Conservation (phyloP, 495 filamentous ascomycete genomes). For the Neurospora tetrasperma region DNA sequence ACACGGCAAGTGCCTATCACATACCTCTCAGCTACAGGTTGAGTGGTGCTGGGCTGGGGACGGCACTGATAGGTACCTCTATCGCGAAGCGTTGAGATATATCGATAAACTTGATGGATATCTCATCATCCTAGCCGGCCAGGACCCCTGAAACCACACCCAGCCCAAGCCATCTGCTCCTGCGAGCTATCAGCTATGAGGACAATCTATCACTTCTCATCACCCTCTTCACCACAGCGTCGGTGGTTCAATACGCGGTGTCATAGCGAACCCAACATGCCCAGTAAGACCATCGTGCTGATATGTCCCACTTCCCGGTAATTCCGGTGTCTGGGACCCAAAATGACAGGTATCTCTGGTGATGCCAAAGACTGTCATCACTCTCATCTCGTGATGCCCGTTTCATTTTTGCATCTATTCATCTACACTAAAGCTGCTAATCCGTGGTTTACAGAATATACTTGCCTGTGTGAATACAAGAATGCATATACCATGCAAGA, state of each 20-base stretch:
- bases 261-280: not conserved
- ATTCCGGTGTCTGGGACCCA: not conserved
- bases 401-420: not conserved
- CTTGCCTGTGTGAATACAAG: not conserved
- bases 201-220: constrained; percentile 2
- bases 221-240: constrained; percentile 8
- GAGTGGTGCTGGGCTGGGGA: not conserved
- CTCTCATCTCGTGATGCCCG: not conserved
- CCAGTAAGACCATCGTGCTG: not conserved
- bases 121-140: not conserved
- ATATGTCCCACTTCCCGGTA: not conserved
- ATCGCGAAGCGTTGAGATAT: not conserved
- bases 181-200: constrained; percentile 24
- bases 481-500: not conserved
- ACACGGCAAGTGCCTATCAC: not conserved
- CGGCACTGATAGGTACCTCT: not conserved
- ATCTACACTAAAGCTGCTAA: not conserved
- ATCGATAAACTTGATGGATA: not conserved
- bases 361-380: not conserved
- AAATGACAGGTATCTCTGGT: not conserved
- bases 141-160: not conserved
- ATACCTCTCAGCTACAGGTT: not conserved
- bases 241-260: not conserved
- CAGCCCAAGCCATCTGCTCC: constrained; percentile 35
- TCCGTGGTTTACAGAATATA: not conserved